Evolutionary conservation across 1,284 basidiomycete genomes (phyloP), one percentile per base, ranked within the genome.

Genomic region (Tranzscheliella williamsii): DNA sequence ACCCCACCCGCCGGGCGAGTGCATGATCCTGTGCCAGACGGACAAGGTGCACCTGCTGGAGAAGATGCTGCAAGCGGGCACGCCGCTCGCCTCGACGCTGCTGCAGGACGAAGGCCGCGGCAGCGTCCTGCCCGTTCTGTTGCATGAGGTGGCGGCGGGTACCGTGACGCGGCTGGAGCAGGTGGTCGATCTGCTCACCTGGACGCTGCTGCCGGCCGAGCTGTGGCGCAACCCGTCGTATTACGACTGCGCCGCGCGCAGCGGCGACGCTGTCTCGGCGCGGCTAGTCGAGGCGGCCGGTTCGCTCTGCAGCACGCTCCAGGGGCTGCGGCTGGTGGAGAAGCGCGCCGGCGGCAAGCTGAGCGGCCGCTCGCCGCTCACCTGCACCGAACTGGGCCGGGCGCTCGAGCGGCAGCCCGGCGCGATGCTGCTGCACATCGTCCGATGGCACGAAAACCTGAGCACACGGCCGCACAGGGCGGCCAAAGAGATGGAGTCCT

Each of bases 21-120:
- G 91, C 89, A 0, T 83, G 82, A 53, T 94, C 90, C 80, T 83
- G 79, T 97, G 51, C 88, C 97, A 79, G 93, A 91, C 77, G 89
- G 92, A 75, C 81, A 86, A 21, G 89, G 95, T 77, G 83, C 86
- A 42, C 83, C 85, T 67, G 87, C 89, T 67, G 69, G 83, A 84
- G 34, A 86, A 87, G 18, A 89, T 93, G 80, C 79, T 98, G 50
- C 85, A 86, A 37, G 86, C 90, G 24, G 95, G 95, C 6, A 80
- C 95, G 17, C 90, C 91, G 1, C 80, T 97, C 21, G 94, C 97
- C 79, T 96, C 92, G 2, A 81, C 81, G 21, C 78, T 96, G 13
- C 79, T 86, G 27, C 84, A 85, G 43, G 81, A 82, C 20, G 57
- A 56, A 23, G 51, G 40, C 9, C 24, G 43, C 4, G 48, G 37